Evolutionary conservation across 2,329 filamentous ascomycete species (phyloP), one percentile per base, ranked within the genome.

Genomic region (Exophiala xenobiotica): DNA sequence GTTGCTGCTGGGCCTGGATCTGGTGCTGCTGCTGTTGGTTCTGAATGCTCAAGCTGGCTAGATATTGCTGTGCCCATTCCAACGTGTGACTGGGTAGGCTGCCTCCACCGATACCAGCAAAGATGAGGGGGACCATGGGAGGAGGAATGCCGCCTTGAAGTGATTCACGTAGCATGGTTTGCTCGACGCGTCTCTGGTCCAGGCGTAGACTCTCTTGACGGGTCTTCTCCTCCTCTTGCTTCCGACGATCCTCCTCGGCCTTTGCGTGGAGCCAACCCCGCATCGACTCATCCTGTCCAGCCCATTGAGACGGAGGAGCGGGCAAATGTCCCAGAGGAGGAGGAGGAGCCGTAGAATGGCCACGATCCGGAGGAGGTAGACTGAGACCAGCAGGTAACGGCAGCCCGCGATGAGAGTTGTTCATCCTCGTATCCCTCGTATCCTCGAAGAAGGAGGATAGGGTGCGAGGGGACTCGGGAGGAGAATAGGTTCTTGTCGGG

Each of bases 121-220:
- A 90, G 19, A 91, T 82, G 53, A 89, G 72, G 5, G 87, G 87
- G 20, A 90, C 78, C 78, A 90, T 81, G 27, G 84, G 78, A 9
- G 87, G 86, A 7, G 87, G 87, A 44, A 91, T 82, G 8, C 87
- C 86, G 29, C 83, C 82, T 47, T 78, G 76, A 46, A 90, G 67
- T 2, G 86, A 87, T 18, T 86, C 83, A 48, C 79, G 76, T 51
- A 91, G 70, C 70, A 91, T 90, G 39, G 83, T 83, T 64, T 86
- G 80, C 68, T 90, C 87, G 49, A 88, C 77, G 62, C 78, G 85
- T 40, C 87, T 77, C 69, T 88, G 86, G 69, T 90, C 87, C 24
- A 90, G 70, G 20, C 83, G 82, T 37, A 88, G 70, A 24, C 74
- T 73, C 68, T 89, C 87, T 61, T 80, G 78, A 24, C 71, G 69